Percentiles rank a stretch among this genome's conserved stretches.
phyloP scores from a whole-genome alignment of 352 stramenopile genomes.

The Phytophthora sansomeana region DNA sequence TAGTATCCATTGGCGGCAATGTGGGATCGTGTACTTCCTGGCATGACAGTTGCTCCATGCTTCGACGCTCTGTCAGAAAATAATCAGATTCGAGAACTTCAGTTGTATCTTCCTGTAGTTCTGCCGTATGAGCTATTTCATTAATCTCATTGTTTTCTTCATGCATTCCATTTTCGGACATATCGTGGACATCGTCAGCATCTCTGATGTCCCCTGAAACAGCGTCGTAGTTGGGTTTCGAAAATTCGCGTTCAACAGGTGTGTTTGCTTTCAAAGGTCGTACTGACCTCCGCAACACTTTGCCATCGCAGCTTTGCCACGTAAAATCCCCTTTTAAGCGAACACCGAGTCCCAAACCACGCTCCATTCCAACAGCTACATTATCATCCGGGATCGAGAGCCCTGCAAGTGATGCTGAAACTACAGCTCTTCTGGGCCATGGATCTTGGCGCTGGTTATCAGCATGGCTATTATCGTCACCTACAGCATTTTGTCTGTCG shows the following conservation, averaged over 20 bases:
- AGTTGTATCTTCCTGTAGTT: not conserved
- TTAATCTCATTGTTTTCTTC: not conserved
- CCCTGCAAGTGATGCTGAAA: slow-evolving; percentile 25
- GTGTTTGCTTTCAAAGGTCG: not conserved
- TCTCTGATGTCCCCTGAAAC: not conserved
- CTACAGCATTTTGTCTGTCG: not conserved
- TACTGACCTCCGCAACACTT: slow-evolving; percentile 18
- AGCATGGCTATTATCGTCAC: not conserved
- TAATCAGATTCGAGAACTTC: not conserved
- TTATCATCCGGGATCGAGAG: not conserved
- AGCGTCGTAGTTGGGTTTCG: not conserved
- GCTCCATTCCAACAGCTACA: not conserved
- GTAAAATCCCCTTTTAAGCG: not conserved
- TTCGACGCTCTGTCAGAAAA: not conserved
- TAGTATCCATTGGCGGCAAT: not conserved
- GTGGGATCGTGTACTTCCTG: not conserved
- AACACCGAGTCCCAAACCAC: slow-evolving; percentile 3
- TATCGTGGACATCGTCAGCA: not conserved
- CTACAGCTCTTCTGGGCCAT: not conserved
- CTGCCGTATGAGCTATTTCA: not conserved
- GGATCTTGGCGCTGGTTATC: not conserved
- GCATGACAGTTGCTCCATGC: not conserved
- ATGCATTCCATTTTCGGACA: not conserved
- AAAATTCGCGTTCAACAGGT: slow-evolving; percentile 6
- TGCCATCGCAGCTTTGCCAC: slow-evolving; percentile 37